These are phyloP conservation scores for Boletus subparvulus DNA, from an alignment of 768 basidiomycete species.

Conservation along the genomic window DNA sequence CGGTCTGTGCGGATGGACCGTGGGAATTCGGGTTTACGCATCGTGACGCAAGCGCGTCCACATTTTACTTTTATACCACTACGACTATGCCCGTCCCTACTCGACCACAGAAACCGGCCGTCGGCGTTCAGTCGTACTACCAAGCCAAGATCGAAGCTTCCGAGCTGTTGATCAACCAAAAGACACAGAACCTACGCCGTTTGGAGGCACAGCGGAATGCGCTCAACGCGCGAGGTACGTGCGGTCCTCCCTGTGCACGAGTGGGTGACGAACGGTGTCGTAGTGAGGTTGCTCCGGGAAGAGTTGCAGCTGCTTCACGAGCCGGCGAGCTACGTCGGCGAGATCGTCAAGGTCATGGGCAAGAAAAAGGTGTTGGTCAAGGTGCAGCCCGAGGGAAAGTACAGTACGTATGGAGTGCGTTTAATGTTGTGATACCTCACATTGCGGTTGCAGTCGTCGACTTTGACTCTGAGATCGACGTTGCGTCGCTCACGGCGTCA, in stretches of 20 bases:
- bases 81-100: constrained; percentile 40
- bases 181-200: constrained; percentile 93
- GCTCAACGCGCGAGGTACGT: constrained; percentile 86
- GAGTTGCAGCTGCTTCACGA: constrained; percentile 92
- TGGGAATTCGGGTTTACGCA: constrained; percentile 1
- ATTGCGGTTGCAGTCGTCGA: constrained; percentile 70
- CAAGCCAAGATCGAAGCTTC: constrained; percentile 94
- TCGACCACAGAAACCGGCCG: constrained; percentile 43
- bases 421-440: not conserved
- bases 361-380: constrained; percentile 99
- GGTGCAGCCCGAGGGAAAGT: constrained; percentile 98
- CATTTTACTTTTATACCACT: not conserved
- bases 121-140: constrained; percentile 86
- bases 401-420: constrained; percentile 60
- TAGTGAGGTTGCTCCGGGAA: constrained; percentile 87
- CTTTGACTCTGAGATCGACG: constrained; percentile 83
- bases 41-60: constrained; percentile 4
- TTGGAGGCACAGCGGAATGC: constrained; percentile 98
- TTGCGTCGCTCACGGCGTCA: constrained; percentile 75
- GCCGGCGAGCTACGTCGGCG: constrained; percentile 96
- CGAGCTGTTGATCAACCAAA: constrained; percentile 91
- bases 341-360: constrained; percentile 98
- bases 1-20: not conserved
- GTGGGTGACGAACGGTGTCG: not conserved
- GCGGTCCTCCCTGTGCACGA: not conserved